Evolutionary conservation across 768 basidiomycete species (phyloP).

Genomic region (Infundibulicybe gibba): DNA sequence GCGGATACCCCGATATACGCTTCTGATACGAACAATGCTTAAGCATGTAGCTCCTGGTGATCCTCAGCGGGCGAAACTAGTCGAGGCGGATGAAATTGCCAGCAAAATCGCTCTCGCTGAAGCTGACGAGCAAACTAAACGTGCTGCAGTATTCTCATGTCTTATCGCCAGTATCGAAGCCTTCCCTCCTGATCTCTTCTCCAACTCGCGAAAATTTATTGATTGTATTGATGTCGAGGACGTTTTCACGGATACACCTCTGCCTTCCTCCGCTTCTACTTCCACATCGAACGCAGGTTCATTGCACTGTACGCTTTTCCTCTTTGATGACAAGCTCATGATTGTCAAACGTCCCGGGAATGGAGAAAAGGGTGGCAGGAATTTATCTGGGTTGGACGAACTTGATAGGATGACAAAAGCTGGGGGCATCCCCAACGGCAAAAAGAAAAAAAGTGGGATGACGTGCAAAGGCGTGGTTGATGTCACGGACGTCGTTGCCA

Average conservation of each 20-base stretch:
- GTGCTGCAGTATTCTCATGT: conserved; percentile 85
- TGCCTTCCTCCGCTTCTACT: conserved; percentile 40
- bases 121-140: conserved; percentile 86
- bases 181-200: conserved; percentile 90
- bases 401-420: conserved; percentile 69
- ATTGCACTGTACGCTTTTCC: conserved; percentile 83
- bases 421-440: conserved; percentile 55
- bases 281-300: conserved; percentile 38
- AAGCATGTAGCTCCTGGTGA: conserved; percentile 83
- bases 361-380: conserved; percentile 71
- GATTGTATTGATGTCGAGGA: conserved; percentile 96
- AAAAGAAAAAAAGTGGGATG: conserved; percentile 73
- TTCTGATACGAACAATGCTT: conserved; percentile 90
- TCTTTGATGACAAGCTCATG: conserved; percentile 93
- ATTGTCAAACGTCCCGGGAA: conserved; percentile 82
- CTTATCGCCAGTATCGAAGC: conserved; percentile 82
- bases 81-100: conserved; percentile 84
- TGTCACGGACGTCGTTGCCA: conserved; percentile 77
- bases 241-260: conserved; percentile 45
- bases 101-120: conserved; percentile 90
- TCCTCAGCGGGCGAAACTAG: conserved; percentile 70
- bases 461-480: conserved; percentile 83
- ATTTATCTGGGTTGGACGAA: conserved; percentile 74
- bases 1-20: conserved; percentile 90
- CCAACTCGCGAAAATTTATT: conserved; percentile 81